Percentiles rank a stretch among this genome's conserved stretches.
phyloP scores from a whole-genome alignment of 345 rosid genomes.

The Turritis glabra region DNA sequence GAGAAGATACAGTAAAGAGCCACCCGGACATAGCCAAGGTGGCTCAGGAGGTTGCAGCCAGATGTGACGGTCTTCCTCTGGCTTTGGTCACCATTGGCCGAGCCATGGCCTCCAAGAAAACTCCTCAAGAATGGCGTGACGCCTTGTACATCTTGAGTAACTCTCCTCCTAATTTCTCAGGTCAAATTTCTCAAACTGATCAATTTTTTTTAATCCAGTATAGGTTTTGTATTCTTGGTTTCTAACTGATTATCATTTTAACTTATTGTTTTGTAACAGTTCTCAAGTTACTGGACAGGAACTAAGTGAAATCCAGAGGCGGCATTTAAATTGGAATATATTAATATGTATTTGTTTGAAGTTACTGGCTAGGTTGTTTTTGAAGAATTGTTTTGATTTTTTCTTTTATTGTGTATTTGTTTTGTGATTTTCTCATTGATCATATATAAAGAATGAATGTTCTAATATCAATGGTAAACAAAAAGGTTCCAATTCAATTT shows the following conservation, averaged over 20 bases:
- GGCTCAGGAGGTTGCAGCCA: conserved; percentile 38
- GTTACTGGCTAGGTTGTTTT: conserved; percentile 4
- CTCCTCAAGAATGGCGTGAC: conserved; percentile 38
- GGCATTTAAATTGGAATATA: not conserved
- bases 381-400: not conserved
- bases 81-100: conserved; percentile 43
- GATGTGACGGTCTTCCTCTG: conserved; percentile 41
- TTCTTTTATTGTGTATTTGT: not conserved
- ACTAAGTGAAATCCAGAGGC: conserved; percentile 21
- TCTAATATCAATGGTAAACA: not conserved
- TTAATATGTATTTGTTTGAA: not conserved
- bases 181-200: not conserved
- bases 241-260: not conserved
- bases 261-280: conserved; percentile 25
- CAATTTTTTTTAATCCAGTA: not conserved
- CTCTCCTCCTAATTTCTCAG: conserved; percentile 44
- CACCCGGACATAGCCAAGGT: conserved; percentile 40
- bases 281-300: conserved; percentile 43
- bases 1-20: conserved; percentile 31
- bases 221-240: not conserved
- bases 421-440: conserved; percentile 16
- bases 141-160: conserved; percentile 42
- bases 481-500: not conserved
- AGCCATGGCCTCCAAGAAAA: conserved; percentile 44
- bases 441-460: conserved; percentile 17